These are phyloP conservation scores for Malus sieversii DNA, from an alignment of 306 rosid genomes.

Conservation along the genomic window DNA sequence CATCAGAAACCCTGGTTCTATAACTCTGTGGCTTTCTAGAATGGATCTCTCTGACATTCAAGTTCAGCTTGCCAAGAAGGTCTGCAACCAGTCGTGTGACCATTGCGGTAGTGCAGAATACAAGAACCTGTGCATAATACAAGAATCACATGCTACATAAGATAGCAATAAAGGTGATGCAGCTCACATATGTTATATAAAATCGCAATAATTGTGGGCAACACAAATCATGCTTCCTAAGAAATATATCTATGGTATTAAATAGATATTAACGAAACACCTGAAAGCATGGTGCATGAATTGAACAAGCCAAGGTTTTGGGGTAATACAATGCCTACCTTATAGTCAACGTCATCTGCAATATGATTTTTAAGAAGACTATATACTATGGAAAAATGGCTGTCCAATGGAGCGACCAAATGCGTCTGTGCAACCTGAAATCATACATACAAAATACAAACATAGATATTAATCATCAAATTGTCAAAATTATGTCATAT, in stretches of 20 bases:
- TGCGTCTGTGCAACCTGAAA: conserved; percentile 79
- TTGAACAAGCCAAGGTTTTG: not conserved
- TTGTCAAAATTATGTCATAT: not conserved
- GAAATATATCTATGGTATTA: not conserved
- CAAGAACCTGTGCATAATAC: conserved; percentile 55
- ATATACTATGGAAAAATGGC: conserved; percentile 64
- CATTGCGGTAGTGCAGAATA: conserved; percentile 99
- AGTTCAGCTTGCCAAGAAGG: conserved; percentile 72
- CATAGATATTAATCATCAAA: not conserved
- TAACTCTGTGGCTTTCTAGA: conserved; percentile 88
- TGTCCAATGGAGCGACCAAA: conserved; percentile 74
- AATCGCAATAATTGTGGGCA: not conserved
- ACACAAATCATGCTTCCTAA: not conserved
- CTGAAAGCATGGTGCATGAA: not conserved
- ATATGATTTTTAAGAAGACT: conserved; percentile 75
- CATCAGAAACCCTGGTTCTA: conserved; percentile 88
- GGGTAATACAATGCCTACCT: conserved; percentile 44
- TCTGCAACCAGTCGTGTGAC: conserved; percentile 79
- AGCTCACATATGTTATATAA: not conserved
- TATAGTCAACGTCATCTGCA: conserved; percentile 81
- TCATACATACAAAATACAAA: conserved; percentile 9
- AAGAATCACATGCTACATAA: not conserved
- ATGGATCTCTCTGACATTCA: conserved; percentile 95
- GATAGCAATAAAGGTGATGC: not conserved
- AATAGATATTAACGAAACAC: not conserved